These are phyloP conservation scores for Penicillium desertorum DNA, from an alignment of 495 filamentous ascomycete genomes.

Conservation along the genomic window DNA sequence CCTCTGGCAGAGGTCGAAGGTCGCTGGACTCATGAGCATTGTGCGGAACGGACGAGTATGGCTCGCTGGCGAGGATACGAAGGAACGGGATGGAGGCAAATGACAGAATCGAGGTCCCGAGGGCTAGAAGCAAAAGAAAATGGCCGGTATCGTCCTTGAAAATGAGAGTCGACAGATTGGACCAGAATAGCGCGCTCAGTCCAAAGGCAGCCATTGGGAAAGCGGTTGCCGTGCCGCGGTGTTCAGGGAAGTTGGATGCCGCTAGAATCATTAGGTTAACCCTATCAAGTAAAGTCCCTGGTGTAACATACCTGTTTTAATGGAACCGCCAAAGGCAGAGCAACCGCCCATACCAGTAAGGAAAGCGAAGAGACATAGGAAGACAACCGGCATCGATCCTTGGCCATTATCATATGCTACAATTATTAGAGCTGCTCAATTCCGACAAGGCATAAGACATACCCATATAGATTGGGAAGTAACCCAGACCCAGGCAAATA, in stretches of 20 bases:
- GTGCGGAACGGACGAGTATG: slow-evolving; percentile 65
- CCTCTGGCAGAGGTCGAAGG: slow-evolving; percentile 46
- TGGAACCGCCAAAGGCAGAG: slow-evolving; percentile 77
- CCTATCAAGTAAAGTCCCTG: neutral
- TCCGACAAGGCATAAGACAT: slow-evolving; percentile 11
- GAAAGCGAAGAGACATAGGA: slow-evolving; percentile 78
- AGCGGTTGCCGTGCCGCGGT: slow-evolving; percentile 90
- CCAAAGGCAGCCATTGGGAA: slow-evolving; percentile 92
- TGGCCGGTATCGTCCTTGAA: slow-evolving; percentile 81
- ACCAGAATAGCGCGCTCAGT: slow-evolving; percentile 95
- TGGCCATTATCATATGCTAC: slow-evolving; percentile 51
- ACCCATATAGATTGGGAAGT: slow-evolving; percentile 75
- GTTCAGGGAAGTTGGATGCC: slow-evolving; percentile 87
- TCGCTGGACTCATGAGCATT: slow-evolving; percentile 50
- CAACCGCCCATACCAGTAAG: slow-evolving; percentile 86
- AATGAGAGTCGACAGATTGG: slow-evolving; percentile 67
- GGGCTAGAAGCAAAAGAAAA: slow-evolving; percentile 76
- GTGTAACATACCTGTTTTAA: slow-evolving; percentile 64
- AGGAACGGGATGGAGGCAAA: slow-evolving; percentile 80
- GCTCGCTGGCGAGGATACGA: slow-evolving; percentile 60
- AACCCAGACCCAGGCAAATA: slow-evolving; percentile 68
- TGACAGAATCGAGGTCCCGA: slow-evolving; percentile 74
- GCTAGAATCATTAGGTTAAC: slow-evolving; percentile 41
- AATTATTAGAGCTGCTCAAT: slow-evolving; percentile 11
- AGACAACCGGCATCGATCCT: slow-evolving; percentile 61